These are phyloP conservation scores for Kalmanozyma brasiliensis DNA, from an alignment of 1,284 basidiomycete genomes.

Conservation along the genomic window DNA sequence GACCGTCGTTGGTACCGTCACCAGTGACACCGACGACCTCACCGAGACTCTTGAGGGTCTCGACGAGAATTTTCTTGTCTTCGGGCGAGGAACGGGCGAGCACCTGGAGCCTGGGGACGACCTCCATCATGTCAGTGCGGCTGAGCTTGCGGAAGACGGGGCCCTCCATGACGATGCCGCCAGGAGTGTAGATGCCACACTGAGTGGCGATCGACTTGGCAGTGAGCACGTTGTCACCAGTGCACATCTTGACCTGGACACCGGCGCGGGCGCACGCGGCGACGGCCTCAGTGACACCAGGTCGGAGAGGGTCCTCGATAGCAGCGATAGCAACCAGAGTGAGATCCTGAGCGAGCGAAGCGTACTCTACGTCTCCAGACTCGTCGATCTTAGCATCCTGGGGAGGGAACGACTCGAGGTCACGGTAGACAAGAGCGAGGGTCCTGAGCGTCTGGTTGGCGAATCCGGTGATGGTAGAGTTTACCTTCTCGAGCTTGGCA, in stretches of 20 bases:
- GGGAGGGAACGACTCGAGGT: constrained; percentile 88
- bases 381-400: constrained; percentile 70
- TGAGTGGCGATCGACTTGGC: constrained; percentile 92
- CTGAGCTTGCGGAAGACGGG: constrained; percentile 75
- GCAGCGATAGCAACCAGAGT: constrained; percentile 88
- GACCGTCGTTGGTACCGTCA: constrained; percentile 97
- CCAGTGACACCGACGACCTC: constrained; percentile 97
- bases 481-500: constrained; percentile 80
- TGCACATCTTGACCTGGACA: constrained; percentile 98
- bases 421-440: constrained; percentile 90
- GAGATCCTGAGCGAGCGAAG: constrained; percentile 77
- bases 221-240: constrained; percentile 90
- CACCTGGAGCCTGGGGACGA: constrained; percentile 73
- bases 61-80: constrained; percentile 93
- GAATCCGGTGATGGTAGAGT: constrained; percentile 92
- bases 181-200: constrained; percentile 90
- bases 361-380: constrained; percentile 75
- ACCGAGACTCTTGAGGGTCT: constrained; percentile 85
- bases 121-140: constrained; percentile 70
- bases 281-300: constrained; percentile 88
- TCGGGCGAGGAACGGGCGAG: constrained; percentile 94
- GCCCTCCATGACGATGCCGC: constrained; percentile 96
- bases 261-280: constrained; percentile 85
- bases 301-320: constrained; percentile 94
- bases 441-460: constrained; percentile 94